Evolutionary conservation across 2,329 filamentous ascomycete species (phyloP), one percentile per base, ranked within the genome.

Genomic region (Cladosporium phlei): DNA sequence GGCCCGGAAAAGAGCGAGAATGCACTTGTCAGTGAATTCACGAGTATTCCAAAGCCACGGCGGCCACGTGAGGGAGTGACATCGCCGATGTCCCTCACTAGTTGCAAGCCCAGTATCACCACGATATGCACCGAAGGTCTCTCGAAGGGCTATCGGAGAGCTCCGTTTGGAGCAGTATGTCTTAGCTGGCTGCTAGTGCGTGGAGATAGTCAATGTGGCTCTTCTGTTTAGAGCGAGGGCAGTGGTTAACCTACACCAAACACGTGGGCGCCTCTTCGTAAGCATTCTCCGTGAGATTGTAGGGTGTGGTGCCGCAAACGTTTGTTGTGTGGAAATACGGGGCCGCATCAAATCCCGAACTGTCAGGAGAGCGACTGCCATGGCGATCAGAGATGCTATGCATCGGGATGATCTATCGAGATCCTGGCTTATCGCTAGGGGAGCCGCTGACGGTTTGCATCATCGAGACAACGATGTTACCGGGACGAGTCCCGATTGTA

Each of bases 351-450:
- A 6, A 11, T 25, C 24, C 11, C 25, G 24, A 29, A 20, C 8
- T n/a, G 16, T 39, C 37, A 39, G 37, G 37, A 39, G 16, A 39
- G 37, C 37, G 14, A 6, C n/a, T 17, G 25, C 21, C 37, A 10
- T n/a, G 22, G 2, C 4, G 9, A 10, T 14, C 9, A 11, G 5
- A 39, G 25, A 39, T 39, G 4, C 25, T 27, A 22, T 21, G 24
- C 37, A 10, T 7, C 19, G 5, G 9, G 16, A 21, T 20, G 37
- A 39, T 39, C 37, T 20, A 6, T 39, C 22, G 29, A 17, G 21
- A n/a, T 19, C 10, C 11, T 17, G 37, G 37, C 37, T 39, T 39
- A 16, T 5, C 6, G 25, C 17, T 3, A 17, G n/a, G 14, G 2
- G 21, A 17, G 37, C 37, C 24, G 11, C 37, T 39, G 37, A 39